Evolutionary conservation across 257 asterid genomes (phyloP).

Genomic region (Cinchona pubescens): DNA sequence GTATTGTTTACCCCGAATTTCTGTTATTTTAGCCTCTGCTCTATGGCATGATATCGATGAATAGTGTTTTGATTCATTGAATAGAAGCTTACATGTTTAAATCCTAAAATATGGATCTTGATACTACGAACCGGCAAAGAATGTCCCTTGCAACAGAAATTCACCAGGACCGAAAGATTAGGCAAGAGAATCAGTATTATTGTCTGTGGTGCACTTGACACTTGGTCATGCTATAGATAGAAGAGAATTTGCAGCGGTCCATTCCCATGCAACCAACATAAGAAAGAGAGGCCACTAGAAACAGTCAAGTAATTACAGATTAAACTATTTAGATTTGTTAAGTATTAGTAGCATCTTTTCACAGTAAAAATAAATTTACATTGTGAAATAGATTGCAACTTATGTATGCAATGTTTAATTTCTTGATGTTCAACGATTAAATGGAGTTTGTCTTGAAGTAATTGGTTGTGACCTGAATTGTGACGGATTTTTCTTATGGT

Average conservation of each 20-base stretch:
- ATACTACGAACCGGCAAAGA: not conserved
- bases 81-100: not conserved
- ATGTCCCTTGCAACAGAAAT: not conserved
- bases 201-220: not conserved
- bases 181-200: not conserved
- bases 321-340: no score
- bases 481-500: no score
- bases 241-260: not conserved
- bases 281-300: not conserved
- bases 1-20: not conserved
- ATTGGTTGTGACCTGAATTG: no score
- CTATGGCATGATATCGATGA: not conserved
- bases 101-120: not conserved
- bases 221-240: not conserved
- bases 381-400: no score
- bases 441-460: no score
- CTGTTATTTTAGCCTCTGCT: not conserved
- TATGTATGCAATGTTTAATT: no score
- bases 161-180: not conserved
- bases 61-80: not conserved
- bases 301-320: not conserved
- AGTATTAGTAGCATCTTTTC: no score
- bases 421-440: no score
- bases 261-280: not conserved
- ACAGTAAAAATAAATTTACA: no score